phyloP scores from a whole-genome alignment of 2,329 filamentous ascomycete species.

The Lachnellula suecica region DNA sequence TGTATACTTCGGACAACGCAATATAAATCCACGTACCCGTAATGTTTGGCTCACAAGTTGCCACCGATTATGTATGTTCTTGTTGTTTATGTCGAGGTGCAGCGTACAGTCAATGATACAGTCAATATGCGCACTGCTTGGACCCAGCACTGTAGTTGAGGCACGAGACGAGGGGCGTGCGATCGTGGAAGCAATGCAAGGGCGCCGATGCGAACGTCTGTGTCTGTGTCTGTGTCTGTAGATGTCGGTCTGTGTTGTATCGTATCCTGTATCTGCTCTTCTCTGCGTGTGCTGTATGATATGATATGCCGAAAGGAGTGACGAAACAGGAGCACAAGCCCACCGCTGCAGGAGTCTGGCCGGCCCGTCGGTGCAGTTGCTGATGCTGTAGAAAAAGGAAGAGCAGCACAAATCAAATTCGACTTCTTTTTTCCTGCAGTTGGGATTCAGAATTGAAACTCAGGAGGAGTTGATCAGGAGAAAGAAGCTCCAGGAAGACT shows the following conservation, averaged over 20 bases:
- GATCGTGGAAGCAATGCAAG: neutral
- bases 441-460: too few species aligned
- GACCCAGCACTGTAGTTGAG: neutral
- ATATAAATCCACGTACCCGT: too few species aligned
- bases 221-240: neutral
- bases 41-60: too few species aligned
- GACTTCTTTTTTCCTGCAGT: neutral
- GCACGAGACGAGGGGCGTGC: neutral
- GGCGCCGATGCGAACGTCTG: neutral
- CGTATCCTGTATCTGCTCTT: neutral
- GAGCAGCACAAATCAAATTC: neutral
- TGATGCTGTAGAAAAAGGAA: neutral
- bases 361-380: neutral
- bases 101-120: too few species aligned
- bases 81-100: neutral
- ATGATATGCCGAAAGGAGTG: too few species aligned
- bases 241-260: neutral
- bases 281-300: too few species aligned
- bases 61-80: neutral
- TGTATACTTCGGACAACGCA: too few species aligned
- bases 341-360: neutral
- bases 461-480: too few species aligned
- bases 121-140: too few species aligned
- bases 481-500: too few species aligned
- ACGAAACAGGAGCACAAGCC: conserved; percentile 1